phyloP scores from a whole-genome alignment of 2,329 filamentous ascomycete species.

The Cladophialophora carrionii region DNA sequence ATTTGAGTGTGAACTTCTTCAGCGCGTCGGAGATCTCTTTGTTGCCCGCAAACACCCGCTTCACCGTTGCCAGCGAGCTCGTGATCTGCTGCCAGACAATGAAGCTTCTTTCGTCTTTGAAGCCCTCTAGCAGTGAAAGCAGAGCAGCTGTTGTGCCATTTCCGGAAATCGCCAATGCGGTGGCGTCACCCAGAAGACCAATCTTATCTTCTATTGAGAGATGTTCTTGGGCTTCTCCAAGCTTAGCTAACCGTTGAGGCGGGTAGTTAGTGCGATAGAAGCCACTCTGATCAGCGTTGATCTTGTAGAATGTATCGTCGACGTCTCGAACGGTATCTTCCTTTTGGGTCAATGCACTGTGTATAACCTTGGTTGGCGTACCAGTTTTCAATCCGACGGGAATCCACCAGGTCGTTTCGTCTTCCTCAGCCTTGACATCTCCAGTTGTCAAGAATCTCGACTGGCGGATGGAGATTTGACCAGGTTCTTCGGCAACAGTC shows the following conservation, averaged over 20 bases:
- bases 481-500: conserved; percentile 79
- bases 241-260: conserved; percentile 75
- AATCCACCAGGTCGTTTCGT: conserved; percentile 93
- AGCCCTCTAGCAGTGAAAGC: conserved; percentile 81
- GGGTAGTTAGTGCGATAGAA: conserved; percentile 96
- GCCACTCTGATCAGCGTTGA: conserved; percentile 86
- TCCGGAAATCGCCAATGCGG: conserved; percentile 84
- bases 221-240: conserved; percentile 74
- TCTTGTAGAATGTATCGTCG: conserved; percentile 86
- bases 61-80: conserved; percentile 73
- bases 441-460: conserved; percentile 88
- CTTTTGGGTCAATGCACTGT: conserved; percentile 73
- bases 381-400: conserved; percentile 84
- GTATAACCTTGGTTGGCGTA: conserved; percentile 63
- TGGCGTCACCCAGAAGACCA: conserved; percentile 84
- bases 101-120: conserved; percentile 78
- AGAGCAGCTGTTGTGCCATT: conserved; percentile 80
- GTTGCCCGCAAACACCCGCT: conserved; percentile 82
- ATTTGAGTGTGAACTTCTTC: conserved; percentile 73
- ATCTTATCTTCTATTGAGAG: conserved; percentile 89
- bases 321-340: conserved; percentile 68
- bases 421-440: conserved; percentile 87
- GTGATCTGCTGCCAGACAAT: conserved; percentile 89
- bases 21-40: conserved; percentile 71
- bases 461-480: conserved; percentile 80